Evolutionary conservation across 768 basidiomycete species (phyloP), one percentile per base, ranked within the genome.

Genomic region (Trametes meyenii): DNA sequence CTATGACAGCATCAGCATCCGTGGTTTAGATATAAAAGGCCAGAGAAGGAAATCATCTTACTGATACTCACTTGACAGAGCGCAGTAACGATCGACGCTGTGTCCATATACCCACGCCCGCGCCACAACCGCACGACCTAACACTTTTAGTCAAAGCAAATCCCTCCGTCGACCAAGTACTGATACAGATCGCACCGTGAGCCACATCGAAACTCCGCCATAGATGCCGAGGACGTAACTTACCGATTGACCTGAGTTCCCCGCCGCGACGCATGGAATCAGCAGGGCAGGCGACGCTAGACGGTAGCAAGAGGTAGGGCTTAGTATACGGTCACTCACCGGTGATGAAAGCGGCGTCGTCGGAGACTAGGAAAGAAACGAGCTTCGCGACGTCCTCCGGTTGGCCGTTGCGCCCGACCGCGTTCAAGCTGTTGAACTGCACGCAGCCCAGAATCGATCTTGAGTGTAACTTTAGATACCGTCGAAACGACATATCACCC

Each of bases 311-410:
- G 33, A 14, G 1, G 33, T 16, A 2, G 19, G 5, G 39, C 12
- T 21, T 13, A 14, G 11, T 36, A 6, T 17, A 19, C 13, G 35
- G 6, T 46, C 19, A 56, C 69, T 36, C 39, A 66, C 73, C 73
- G 1, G 74, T 73, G 29, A 74, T 67, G 57, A 70, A 75, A 42
- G 66, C 59, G 7, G 68, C 64, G 24, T 73, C 67, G 24, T 70
- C 69, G 3, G 73, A 73, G 8, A 66, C 73, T 19, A 74, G 64
- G 60, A 67, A 75, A 1, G 72, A 70, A 2, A 74, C 74, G 10
- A 74, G 64, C 45, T 64, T 68, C 26, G 73, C 72, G 44, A 75
- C 68, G 50, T 75, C 73, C 39, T 74, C 73, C 0, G 74, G 74
- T 23, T 65, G 48, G 21, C 71, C 72, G 48, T 67, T 64, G 1